Evolutionary conservation across 2,329 filamentous ascomycete genomes (phyloP).

Genomic region (Elsinoe fawcettii): DNA sequence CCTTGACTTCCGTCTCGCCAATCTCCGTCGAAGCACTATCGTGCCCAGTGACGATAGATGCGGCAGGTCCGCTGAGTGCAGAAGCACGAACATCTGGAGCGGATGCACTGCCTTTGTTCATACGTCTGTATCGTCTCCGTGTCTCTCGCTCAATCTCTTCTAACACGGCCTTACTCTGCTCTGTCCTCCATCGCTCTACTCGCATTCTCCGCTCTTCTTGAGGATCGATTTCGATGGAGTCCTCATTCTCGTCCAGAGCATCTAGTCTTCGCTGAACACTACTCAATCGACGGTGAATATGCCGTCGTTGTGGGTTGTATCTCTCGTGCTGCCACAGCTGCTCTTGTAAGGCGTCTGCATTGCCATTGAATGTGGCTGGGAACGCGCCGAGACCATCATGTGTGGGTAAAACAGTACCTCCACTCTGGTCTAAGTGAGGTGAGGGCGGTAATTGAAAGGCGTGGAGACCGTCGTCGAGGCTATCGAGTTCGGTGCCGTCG

Average conservation of each 20-base stretch:
- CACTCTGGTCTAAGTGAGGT: slow-evolving; percentile 45
- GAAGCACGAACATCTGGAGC: slow-evolving; percentile 5
- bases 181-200: slow-evolving; percentile 86
- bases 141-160: slow-evolving; percentile 89
- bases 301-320: slow-evolving; percentile 65
- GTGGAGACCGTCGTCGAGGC: slow-evolving; percentile 82
- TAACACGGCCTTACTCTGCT: slow-evolving; percentile 77
- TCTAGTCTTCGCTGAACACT: slow-evolving; percentile 52
- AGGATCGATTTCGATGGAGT: slow-evolving; percentile 52
- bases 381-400: slow-evolving; percentile 93
- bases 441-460: slow-evolving; percentile 62
- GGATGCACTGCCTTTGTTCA: slow-evolving; percentile 43
- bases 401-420: slow-evolving; percentile 68
- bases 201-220: slow-evolving; percentile 65
- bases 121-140: slow-evolving; percentile 51
- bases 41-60: slow-evolving; percentile 15
- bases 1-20: slow-evolving; percentile 21
- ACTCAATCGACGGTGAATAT: slow-evolving; percentile 48
- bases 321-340: slow-evolving; percentile 84
- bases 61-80: slow-evolving; percentile 24
- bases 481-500: slow-evolving; percentile 78
- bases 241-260: slow-evolving; percentile 43
- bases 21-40: neutral
- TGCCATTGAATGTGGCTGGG: slow-evolving; percentile 35
- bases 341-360: slow-evolving; percentile 60